Conservation (phyloP, 73 alveolate genomes). For the Halteria grandinella region DNA sequence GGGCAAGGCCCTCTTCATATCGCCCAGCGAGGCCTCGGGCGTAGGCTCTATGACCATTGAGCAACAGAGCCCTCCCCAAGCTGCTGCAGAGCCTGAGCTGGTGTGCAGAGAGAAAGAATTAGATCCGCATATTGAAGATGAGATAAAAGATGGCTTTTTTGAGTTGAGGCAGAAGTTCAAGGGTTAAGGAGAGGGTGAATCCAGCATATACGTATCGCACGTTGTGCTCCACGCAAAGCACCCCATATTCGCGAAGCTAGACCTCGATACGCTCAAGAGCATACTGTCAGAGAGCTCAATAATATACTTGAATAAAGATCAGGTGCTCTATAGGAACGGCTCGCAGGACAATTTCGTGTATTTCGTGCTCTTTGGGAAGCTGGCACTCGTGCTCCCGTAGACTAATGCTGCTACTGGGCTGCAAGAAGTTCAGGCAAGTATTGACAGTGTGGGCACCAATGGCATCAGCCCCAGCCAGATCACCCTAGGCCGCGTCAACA, state of each 20-base stretch:
- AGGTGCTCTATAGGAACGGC: constrained; percentile 26
- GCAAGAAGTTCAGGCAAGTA: not conserved
- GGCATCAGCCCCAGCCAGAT: constrained; percentile 1
- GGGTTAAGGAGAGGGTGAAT: not conserved
- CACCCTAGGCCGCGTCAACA: not conserved
- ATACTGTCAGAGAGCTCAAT: constrained; percentile 18
- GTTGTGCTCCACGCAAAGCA: constrained; percentile 48
- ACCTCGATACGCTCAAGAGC: constrained; percentile 16
- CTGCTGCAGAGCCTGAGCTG: constrained; percentile 29
- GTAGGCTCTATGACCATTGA: too few relatives aligned
- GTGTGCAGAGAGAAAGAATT: constrained; percentile 45
- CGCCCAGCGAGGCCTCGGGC: too few relatives aligned
- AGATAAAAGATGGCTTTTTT: constrained; percentile 52
- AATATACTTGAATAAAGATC: constrained; percentile 27
- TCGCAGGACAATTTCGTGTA: constrained; percentile 37
- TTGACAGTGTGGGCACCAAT: not conserved
- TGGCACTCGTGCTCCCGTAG: not conserved
- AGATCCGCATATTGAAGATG: constrained; percentile 46
- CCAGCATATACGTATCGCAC: constrained; percentile 43
- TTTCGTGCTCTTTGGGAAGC: constrained; percentile 39
- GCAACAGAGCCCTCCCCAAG: too few relatives aligned
- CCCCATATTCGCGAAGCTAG: constrained; percentile 45
- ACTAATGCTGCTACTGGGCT: not conserved
- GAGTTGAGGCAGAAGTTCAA: constrained; percentile 36
- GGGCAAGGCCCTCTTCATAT: too few relatives aligned